A percentile compares a stretch with the other conserved stretches of the same genome.
Conservation (phyloP, 163 green algal species). For the Volvox carteri region DNA sequence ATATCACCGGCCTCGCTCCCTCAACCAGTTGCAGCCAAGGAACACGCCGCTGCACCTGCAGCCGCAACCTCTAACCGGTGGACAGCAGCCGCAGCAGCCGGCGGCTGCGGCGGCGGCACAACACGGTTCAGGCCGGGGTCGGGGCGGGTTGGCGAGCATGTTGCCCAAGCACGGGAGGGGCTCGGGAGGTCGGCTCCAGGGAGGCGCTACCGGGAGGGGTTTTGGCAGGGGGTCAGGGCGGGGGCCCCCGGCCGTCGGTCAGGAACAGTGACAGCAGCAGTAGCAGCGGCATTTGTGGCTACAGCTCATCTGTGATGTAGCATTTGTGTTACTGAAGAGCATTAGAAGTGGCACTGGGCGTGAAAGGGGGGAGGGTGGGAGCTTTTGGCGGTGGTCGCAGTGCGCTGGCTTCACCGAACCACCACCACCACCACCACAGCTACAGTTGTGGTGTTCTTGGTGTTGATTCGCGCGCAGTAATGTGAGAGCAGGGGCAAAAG, state of each 20-base stretch:
- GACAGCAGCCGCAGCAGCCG: not conserved
- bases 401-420: no score
- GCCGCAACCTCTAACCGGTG: not conserved
- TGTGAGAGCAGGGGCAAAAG: no score
- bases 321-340: no score
- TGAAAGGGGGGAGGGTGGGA: no score
- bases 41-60: slow-evolving; percentile 1
- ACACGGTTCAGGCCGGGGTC: not conserved
- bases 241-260: not conserved
- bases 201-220: not conserved
- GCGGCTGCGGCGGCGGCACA: not conserved
- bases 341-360: no score
- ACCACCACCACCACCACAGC: no score
- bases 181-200: not conserved
- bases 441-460: no score
- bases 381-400: no score
- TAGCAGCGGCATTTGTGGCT: no score
- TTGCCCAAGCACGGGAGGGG: slow-evolving; percentile 15
- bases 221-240: not conserved
- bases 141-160: slow-evolving; percentile 31
- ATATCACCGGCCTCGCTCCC: not conserved
- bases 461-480: no score
- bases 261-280: not conserved
- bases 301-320: no score
- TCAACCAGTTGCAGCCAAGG: not conserved